phyloP scores from a whole-genome alignment of 2,329 filamentous ascomycete genomes.

The Hypoxylon sp. region DNA sequence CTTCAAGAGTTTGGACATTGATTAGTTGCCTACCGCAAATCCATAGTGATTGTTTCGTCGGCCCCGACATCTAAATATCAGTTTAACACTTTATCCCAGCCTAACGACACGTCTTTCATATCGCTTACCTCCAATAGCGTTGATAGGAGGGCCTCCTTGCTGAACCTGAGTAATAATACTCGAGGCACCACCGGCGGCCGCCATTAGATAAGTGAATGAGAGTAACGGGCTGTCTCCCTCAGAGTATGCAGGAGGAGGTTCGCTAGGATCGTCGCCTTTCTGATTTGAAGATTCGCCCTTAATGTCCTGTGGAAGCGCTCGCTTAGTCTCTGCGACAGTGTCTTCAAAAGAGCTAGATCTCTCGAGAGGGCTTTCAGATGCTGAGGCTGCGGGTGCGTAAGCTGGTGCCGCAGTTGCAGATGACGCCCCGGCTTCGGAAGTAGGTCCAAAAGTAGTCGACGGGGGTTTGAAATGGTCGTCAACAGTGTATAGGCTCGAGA shows the following conservation, averaged over 20 bases:
- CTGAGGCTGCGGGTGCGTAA: constrained; percentile 64
- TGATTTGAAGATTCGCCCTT: constrained; percentile 79
- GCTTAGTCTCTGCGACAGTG: constrained; percentile 81
- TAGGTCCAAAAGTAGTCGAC: constrained; percentile 43
- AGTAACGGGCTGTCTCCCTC: constrained; percentile 94
- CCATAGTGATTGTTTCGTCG: constrained; percentile 95
- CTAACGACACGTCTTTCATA: not conserved
- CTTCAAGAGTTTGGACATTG: constrained; percentile 4
- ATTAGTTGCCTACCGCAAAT: constrained; percentile 80
- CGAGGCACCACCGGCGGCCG: constrained; percentile 93
- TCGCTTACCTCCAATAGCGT: constrained; percentile 83
- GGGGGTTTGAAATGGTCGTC: constrained; percentile 53
- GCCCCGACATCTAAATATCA: constrained; percentile 76
- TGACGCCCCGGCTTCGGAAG: constrained; percentile 54
- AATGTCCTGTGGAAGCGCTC: constrained; percentile 83
- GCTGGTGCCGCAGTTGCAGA: constrained; percentile 67
- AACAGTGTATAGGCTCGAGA: constrained; percentile 71
- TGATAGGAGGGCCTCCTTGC: constrained; percentile 90
- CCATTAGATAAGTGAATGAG: constrained; percentile 97
- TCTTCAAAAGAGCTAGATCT: constrained; percentile 62
- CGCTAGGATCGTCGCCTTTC: constrained; percentile 82
- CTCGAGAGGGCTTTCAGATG: constrained; percentile 56
- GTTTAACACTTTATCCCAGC: constrained; percentile 22
- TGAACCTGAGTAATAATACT: constrained; percentile 99
- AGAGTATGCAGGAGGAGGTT: constrained; percentile 95